phyloP scores from a whole-genome alignment of 179 eudicot genomes.

The Carnegiea gigantea region DNA sequence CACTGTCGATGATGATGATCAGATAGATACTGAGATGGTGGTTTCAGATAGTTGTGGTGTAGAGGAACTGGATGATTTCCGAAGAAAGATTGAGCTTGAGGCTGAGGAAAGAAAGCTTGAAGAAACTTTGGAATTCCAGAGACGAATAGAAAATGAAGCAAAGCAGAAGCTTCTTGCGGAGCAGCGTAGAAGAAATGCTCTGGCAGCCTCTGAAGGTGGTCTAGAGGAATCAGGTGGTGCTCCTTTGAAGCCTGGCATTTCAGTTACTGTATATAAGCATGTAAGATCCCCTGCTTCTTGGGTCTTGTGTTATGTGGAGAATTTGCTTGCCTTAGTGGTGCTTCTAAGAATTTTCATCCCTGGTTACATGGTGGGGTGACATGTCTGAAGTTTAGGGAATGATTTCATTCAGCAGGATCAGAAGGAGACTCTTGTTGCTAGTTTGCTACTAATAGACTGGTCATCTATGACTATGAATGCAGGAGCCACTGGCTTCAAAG shows the following conservation, averaged over 20 bases:
- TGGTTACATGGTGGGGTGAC: not conserved
- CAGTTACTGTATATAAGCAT: conserved; percentile 26
- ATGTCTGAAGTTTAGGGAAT: not conserved
- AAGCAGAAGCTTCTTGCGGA: conserved; percentile 89
- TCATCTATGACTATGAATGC: conserved; percentile 8
- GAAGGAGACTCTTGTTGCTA: not conserved
- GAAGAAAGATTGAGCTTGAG: conserved; percentile 74
- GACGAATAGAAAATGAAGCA: conserved; percentile 83
- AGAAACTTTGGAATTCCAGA: conserved; percentile 87
- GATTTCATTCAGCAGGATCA: not conserved
- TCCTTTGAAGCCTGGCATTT: conserved; percentile 17
- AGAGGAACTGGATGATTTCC: conserved; percentile 50
- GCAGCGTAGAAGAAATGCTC: conserved; percentile 46
- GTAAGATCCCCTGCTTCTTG: conserved; percentile 15
- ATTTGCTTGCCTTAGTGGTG: not conserved
- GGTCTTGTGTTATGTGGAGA: not conserved
- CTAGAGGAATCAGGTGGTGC: conserved; percentile 21
- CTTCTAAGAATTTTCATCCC: not conserved
- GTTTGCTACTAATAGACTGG: not conserved
- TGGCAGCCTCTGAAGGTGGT: conserved; percentile 32
- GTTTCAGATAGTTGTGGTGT: conserved; percentile 37
- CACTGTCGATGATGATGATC: conserved; percentile 41
- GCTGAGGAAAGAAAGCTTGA: conserved; percentile 92
- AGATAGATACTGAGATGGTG: conserved; percentile 39
- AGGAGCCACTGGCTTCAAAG: conserved; percentile 42